phyloP scores from a whole-genome alignment of 352 stramenopile genomes.

The Globisporangium alternatum region DNA sequence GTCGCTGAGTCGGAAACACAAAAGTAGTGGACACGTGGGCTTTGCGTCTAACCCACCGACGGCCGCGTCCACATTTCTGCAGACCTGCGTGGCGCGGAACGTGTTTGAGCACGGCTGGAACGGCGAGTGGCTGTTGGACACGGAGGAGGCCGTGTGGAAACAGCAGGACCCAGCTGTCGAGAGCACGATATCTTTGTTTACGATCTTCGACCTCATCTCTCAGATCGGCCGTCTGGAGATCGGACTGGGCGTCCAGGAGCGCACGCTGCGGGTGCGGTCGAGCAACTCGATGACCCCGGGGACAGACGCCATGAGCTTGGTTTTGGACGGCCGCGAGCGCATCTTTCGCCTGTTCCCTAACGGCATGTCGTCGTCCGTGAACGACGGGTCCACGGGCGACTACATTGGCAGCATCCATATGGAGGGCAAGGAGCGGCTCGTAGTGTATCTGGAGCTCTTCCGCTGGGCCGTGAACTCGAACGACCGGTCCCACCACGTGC shows the following conservation, averaged over 20 bases:
- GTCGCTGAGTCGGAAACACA: not conserved
- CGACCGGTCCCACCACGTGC: slow-evolving; percentile 36
- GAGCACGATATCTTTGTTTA: slow-evolving; percentile 34
- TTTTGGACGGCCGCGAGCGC: slow-evolving; percentile 58
- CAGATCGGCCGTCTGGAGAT: slow-evolving; percentile 45
- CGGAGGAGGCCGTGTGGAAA: slow-evolving; percentile 41
- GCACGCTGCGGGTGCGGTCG: slow-evolving; percentile 36
- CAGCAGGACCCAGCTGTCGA: slow-evolving; percentile 13
- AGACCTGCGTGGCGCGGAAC: slow-evolving; percentile 21
- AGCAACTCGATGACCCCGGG: slow-evolving; percentile 24
- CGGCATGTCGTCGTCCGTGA: slow-evolving; percentile 36
- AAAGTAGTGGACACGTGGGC: not conserved
- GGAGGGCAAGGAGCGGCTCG: slow-evolving; percentile 34
- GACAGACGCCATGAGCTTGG: slow-evolving; percentile 38
- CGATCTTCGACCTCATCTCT: slow-evolving; percentile 44
- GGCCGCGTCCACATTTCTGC: not conserved
- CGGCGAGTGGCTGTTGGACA: slow-evolving; percentile 51
- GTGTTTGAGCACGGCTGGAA: slow-evolving; percentile 44
- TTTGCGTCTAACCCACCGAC: no score
- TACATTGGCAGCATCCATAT: slow-evolving; percentile 61
- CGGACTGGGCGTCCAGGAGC: slow-evolving; percentile 34
- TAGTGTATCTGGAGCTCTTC: slow-evolving; percentile 54
- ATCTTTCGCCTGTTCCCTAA: slow-evolving; percentile 60
- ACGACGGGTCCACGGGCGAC: slow-evolving; percentile 35
- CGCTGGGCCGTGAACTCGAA: slow-evolving; percentile 30